Evolutionary conservation across 1,139 yeast species (phyloP), one percentile per base, ranked within the genome.

Genomic region (Kurtzmaniella quercitrusa): DNA sequence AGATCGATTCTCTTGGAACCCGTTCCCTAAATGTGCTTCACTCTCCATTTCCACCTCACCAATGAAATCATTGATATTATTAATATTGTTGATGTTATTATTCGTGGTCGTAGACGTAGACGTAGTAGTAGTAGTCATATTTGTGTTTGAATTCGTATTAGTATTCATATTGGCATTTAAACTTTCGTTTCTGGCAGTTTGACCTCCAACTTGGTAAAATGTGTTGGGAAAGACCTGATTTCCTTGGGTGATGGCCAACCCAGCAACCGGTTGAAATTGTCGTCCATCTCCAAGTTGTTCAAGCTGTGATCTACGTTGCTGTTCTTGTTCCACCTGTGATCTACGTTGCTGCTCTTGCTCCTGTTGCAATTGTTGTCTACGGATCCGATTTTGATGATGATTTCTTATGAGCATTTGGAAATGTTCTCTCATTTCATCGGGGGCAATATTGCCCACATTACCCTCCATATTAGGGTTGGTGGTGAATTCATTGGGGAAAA

Each of bases 361-460:
- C 33, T 19, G 33, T 16, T 34, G 33, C 25, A 39, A 33, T 25
- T 39, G 46, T 8, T 44, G 43, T 5, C 43, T 40, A 19, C 45
- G 29, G 3, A 43, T 36, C 9, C 44, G 44, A 17, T 17, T 36
- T 41, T 59, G 66, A 45, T 63, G 65, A 43, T 59, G 65, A 25
- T 54, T 60, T 41, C 70, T 49, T 12, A 69, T 56, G 37, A 68
- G 55, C 44, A 67, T 51, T 46, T 64, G 70, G 47, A 67, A 67
- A 50, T 67, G 69, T 25, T 65, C 71, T 46, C 74, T 57, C 66
- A 70, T 65, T 46, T 68, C 73, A 34, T 65, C 70, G 3, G 68
- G 66, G 4, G 61, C 59, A 55, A 64, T 58, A 43, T 62, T 65
- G 8, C 69, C 70, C 41, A 51, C 48, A 10, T 50, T 34, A 10